Base-by-base conservation (phyloP, 1,284 basidiomycete genomes). In the Ceratobasidium sp. region DNA sequence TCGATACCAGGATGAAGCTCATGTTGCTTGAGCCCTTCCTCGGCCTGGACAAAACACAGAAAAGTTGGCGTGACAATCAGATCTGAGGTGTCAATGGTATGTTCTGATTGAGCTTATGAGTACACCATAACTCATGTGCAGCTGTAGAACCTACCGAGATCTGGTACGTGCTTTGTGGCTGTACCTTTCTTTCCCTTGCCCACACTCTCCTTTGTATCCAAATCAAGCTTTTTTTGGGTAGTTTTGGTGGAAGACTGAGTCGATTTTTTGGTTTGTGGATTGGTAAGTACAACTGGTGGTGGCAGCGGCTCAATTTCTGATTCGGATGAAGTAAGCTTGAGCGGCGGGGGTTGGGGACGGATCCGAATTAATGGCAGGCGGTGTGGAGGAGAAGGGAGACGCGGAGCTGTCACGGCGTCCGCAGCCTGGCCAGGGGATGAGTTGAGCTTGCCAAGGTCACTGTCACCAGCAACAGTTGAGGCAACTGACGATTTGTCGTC, bases 71-170 rank as follows among this genome's bases (percentile, higher is more conserved):
- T 7, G n/a, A 56, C 9, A 56, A 56, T 7, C 5, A 56, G 54
- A 26, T 56, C 54, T 20, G 54, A 56, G 5, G 7, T 20, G 26
- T 56, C 54, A 56, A 56, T 56, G 5, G 7, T 7, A 20, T 56
- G 54, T 26, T 56, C 54, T 56, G 20, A 46, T 15, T 20, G 7
- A 6, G 54, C 20, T 20, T 7, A 20, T 56, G 26, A 56, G 54
- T 20, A n/a, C 26, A n/a, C 7, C 26, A 9, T 20, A 56, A 56
- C 6, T 7, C 26, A 56, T 10, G 6, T 6, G 20, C n/a, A 20
- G 54, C 54, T 56, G n/a, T n/a, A n/a, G n/a, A n/a, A n/a, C n/a
- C n/a, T 56, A 56, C 54, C 54, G n/a, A 56, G 7, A 26, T 56
- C 20, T 7, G 20, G 54, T 56, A 9, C 20, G 7, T 20, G 17